Percentiles rank a stretch among this genome's conserved stretches.
These are phyloP conservation scores for Trametes elegans DNA, from an alignment of 768 basidiomycete genomes.

Conservation along the genomic window DNA sequence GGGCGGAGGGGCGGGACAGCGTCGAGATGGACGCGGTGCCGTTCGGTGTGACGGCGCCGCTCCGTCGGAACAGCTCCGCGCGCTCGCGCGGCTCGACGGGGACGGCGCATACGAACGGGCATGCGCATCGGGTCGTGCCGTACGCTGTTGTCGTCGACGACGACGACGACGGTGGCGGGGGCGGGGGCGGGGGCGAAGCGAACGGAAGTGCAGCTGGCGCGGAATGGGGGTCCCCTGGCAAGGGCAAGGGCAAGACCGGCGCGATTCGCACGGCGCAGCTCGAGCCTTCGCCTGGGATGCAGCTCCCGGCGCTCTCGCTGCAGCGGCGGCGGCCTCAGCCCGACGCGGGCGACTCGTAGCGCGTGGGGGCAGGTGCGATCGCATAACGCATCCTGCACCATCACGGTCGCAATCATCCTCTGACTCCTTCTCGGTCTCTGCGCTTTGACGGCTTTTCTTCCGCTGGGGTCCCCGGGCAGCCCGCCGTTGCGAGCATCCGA, in stretches of 20 bases:
- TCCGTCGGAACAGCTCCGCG: constrained; percentile 5
- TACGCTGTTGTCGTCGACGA: neutral
- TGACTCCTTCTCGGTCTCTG: neutral
- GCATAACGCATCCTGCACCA: neutral
- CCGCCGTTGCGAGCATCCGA: no score
- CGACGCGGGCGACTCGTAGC: neutral
- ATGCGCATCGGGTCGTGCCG: neutral
- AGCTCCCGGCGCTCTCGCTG: constrained; percentile 25
- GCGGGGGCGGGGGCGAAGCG: no score
- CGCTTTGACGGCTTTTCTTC: no score
- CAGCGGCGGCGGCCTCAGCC: constrained; percentile 2
- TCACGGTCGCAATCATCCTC: neutral
- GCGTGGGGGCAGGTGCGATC: neutral
- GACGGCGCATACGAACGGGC: neutral
- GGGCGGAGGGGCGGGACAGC: constrained; percentile 5
- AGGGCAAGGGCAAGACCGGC: constrained; percentile 18
- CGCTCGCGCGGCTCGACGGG: constrained; percentile 1
- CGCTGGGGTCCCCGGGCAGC: no score
- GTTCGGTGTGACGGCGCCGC: constrained; percentile 2
- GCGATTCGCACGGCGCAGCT: constrained; percentile 29
- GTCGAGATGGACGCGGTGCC: constrained; percentile 12
- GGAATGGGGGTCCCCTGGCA: neutral
- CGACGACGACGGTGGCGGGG: no score
- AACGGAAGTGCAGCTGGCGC: no score
- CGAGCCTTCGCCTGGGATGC: constrained; percentile 31